Base-by-base conservation (phyloP, 331 rosid genomes). In the Pyrus hybrid region DNA sequence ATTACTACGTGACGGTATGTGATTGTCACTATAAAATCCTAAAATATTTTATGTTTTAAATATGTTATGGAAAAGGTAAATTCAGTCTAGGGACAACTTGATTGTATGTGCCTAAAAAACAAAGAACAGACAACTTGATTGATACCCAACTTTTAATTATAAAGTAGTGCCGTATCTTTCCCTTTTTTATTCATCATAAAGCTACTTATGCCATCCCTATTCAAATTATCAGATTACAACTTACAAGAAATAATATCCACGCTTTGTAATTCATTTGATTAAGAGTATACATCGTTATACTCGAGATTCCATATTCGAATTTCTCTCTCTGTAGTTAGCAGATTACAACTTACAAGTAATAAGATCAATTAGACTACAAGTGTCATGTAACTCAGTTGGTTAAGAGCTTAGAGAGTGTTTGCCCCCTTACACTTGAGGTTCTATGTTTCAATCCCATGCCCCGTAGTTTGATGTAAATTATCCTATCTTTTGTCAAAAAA, bases 71-170 rank as follows among this genome's bases (percentile, higher is more conserved):
- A 41, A 73, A 73, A 73, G 13, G 77, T 41, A 37, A 72, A 73
- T 73, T 41, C 13, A 37, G 9, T 60, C 13, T 25, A 1, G 60
- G 12, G 77, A 73, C 77, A 73, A 61, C 69, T 73, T 61, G 77
- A 73, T 26, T 73, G n/a, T 18, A 2, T 20, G 43, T 61, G 68
- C 77, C 60, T 61, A 37, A 35, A 10, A 71, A 18, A 58, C 43
- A 14, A 41, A 23, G 47, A 73, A 14, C 60, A 18, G 70, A 74
- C 77, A 74, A 74, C 77, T 74, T 28, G 70, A 74, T 74, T 62
- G 62, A 63, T 45, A 74, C 70, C 77, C 67, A 67, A 45, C 70
- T 26, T 74, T 74, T 45, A 63, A 43, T 25, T 13, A 63, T 61
- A 73, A 73, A 45, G 72, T 68, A 41, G 72, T 14, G 53, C 22